Evolutionary conservation across 257 asterid species (phyloP).

Genomic region (Mentha longifolia): DNA sequence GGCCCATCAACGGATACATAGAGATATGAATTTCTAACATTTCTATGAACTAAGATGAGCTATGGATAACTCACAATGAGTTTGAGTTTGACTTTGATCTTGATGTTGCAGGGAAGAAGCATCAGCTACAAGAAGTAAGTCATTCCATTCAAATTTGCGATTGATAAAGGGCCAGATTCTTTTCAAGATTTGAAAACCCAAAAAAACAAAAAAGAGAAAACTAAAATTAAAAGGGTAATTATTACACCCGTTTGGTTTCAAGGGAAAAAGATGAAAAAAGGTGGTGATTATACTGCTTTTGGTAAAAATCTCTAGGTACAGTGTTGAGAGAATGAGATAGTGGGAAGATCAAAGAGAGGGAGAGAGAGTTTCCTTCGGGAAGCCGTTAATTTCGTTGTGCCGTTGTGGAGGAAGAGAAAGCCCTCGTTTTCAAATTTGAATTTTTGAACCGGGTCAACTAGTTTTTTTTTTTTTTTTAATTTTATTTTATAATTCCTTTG

Average conservation of each 20-base stretch:
- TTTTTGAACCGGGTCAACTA: slow-evolving; percentile 36
- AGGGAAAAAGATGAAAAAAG: slow-evolving; percentile 44
- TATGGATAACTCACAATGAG: slow-evolving; percentile 43
- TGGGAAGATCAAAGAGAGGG: slow-evolving; percentile 23
- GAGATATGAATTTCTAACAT: slow-evolving; percentile 5
- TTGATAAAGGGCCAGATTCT: slow-evolving; percentile 43
- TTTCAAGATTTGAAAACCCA: slow-evolving; percentile 47
- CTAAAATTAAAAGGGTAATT: slow-evolving; percentile 16
- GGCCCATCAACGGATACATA: slow-evolving; percentile 13
- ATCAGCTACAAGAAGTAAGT: slow-evolving; percentile 81
- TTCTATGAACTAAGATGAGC: slow-evolving; percentile 23
- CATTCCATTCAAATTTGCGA: slow-evolving; percentile 63
- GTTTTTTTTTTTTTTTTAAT: not conserved
- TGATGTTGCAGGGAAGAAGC: slow-evolving; percentile 53
- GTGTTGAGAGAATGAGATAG: slow-evolving; percentile 24
- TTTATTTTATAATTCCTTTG: too few relatives aligned
- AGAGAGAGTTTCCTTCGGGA: slow-evolving; percentile 37
- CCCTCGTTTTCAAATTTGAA: slow-evolving; percentile 66
- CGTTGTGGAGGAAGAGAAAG: slow-evolving; percentile 36
- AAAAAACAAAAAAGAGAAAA: not conserved
- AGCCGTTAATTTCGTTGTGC: slow-evolving; percentile 64
- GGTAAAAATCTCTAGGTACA: slow-evolving; percentile 28
- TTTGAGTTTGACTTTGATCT: slow-evolving; percentile 46
- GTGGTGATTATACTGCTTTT: slow-evolving; percentile 45
- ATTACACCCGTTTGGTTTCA: slow-evolving; percentile 38